These are phyloP conservation scores for Lophiotrema nucula DNA, from an alignment of 495 filamentous ascomycete genomes.

Conservation along the genomic window DNA sequence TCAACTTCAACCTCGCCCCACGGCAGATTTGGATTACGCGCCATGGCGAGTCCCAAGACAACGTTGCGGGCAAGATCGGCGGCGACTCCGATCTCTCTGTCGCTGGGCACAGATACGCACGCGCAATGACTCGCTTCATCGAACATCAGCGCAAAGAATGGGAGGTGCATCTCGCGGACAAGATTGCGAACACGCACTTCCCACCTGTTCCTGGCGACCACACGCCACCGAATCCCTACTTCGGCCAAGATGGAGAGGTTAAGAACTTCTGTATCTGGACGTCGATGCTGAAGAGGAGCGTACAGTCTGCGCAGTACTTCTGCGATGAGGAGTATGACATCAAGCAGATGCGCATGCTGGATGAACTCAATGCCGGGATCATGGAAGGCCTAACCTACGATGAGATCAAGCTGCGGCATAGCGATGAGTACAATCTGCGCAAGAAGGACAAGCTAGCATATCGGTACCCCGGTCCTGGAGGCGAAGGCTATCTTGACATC, in stretches of 20 bases:
- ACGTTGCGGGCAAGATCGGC: slow-evolving; percentile 74
- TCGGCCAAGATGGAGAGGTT: slow-evolving; percentile 53
- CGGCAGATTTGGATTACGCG: slow-evolving; percentile 97
- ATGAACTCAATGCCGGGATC: slow-evolving; percentile 86
- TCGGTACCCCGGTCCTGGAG: slow-evolving; percentile 90
- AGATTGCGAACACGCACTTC: slow-evolving; percentile 66
- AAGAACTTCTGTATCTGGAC: slow-evolving; percentile 99
- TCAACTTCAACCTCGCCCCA: slow-evolving; percentile 93
- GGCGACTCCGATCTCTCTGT: slow-evolving; percentile 80
- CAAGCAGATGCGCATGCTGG: slow-evolving; percentile 97
- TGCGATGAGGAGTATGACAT: slow-evolving; percentile 96
- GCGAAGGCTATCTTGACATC: slow-evolving; percentile 94
- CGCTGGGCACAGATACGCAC: slow-evolving; percentile 69
- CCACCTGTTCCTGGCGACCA: slow-evolving; percentile 84
- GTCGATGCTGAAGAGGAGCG: slow-evolving; percentile 85
- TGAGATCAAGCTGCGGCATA: slow-evolving; percentile 71
- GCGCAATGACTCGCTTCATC: slow-evolving; percentile 73
- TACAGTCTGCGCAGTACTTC: slow-evolving; percentile 82
- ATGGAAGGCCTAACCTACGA: slow-evolving; percentile 96
- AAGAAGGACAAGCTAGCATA: slow-evolving; percentile 83
- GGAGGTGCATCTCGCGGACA: slow-evolving; percentile 72
- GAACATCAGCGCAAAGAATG: slow-evolving; percentile 70
- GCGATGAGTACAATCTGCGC: slow-evolving; percentile 74
- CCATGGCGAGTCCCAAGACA: slow-evolving; percentile 83
- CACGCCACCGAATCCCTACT: slow-evolving; percentile 91